Conservation (phyloP, 768 basidiomycete species). For the Terana coerulea region DNA sequence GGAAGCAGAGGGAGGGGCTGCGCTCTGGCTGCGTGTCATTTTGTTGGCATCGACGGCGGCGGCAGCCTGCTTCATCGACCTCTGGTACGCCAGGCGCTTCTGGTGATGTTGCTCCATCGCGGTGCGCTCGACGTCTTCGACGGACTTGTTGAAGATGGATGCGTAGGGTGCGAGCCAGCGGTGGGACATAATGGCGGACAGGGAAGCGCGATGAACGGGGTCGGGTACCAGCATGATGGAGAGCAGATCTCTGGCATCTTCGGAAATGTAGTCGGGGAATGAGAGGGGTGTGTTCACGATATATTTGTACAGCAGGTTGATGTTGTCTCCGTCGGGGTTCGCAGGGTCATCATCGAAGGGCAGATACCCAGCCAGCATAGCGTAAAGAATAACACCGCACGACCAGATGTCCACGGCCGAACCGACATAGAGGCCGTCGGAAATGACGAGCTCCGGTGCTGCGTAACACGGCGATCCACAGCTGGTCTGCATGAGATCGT, state of each 20-base stretch:
- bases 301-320: constrained; percentile 97
- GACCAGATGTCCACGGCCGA: constrained; percentile 98
- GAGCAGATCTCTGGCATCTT: constrained; percentile 78
- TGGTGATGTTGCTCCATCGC: constrained; percentile 84
- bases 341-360: constrained; percentile 99
- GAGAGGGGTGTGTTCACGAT: constrained; percentile 96
- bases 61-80: constrained; percentile 64
- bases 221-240: constrained; percentile 94
- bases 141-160: constrained; percentile 59
- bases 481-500: constrained; percentile 98
- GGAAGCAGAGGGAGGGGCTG: constrained; percentile 21
- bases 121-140: constrained; percentile 73
- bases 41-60: constrained; percentile 47
- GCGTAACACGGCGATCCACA: constrained; percentile 98
- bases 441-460: constrained; percentile 96
- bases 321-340: constrained; percentile 99
- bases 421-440: constrained; percentile 94
- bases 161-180: constrained; percentile 76
- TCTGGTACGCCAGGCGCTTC: constrained; percentile 79
- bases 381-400: constrained; percentile 93
- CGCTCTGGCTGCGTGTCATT: constrained; percentile 28
- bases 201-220: constrained; percentile 72
- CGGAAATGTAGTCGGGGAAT: constrained; percentile 93
- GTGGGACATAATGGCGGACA: constrained; percentile 81
- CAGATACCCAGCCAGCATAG: constrained; percentile 96